Base-by-base conservation (phyloP, 257 asterid species). In the Solanum stenotomum region DNA sequence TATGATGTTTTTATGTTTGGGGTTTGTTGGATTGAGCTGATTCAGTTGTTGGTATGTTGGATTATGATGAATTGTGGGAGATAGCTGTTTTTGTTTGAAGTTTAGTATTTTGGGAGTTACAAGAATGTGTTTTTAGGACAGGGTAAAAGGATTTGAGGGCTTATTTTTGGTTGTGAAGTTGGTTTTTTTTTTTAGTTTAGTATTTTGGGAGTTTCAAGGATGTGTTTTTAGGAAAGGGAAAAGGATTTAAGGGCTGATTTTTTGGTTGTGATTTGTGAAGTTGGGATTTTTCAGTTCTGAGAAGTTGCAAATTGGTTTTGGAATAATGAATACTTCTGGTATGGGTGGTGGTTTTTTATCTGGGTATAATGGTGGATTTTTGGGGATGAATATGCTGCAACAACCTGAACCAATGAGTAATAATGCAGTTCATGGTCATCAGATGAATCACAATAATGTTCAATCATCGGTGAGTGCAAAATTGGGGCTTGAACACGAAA, bases 341-440 rank as follows among this genome's bases (percentile, higher is more conserved):
- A 76, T 87, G 31, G 87, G 91, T 44, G 72, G 87, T 87, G 92
- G 85, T 42, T 91, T 85, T 82, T 87, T 87, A 70, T 81, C 91
- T 22, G 92, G 91, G 38, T 90, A 85, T 86, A 77, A 83, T 42
- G 91, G 90, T 75, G 91, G 90, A 8, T 74, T 89, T 86, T 61
- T 89, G 85, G 92, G 91, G 38, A 91, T 91, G 91, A 91, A 74
- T 78, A 89, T 88, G 91, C 42, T 70, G 29, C 92, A 89, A 83
- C 90, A 65, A 5, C 84, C 87, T n/a, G 87, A 87, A 27, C 23
- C 13, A 20, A 74, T 20, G 61, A 35, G 91, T 83, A 87, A 61
- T 88, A 27, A 84, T 87, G 49, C 81, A 63, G 87, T 79, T 76
- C 68, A 33, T 34, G 16, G 63, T 29, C 90, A 49, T 49, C 44